Evolutionary conservation across 2,329 filamentous ascomycete species (phyloP).

Genomic region (Calonectria hawksworthii): DNA sequence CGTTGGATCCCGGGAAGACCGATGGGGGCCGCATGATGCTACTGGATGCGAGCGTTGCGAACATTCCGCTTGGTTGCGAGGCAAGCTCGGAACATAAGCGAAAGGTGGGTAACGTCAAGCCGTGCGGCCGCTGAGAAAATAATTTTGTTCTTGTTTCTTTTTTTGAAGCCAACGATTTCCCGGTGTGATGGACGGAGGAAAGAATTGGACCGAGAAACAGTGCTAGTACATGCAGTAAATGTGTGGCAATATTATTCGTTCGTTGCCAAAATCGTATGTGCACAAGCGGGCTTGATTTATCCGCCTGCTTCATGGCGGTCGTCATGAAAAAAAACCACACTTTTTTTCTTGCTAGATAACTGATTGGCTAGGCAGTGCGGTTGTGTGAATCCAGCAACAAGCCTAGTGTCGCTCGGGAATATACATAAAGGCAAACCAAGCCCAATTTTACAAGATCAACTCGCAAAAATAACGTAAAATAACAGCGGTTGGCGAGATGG

Average conservation of each 20-base stretch:
- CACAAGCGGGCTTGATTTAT: background rate
- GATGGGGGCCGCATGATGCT: background rate
- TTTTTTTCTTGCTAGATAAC: background rate
- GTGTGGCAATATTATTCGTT: background rate
- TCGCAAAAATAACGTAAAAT: background rate
- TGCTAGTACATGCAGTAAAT: background rate
- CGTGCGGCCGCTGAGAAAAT: background rate
- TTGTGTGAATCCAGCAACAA: background rate
- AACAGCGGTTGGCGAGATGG: too few species aligned
- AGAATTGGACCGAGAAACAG: constrained; percentile 5
- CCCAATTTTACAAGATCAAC: background rate
- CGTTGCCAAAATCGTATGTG: background rate
- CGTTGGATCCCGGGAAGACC: background rate
- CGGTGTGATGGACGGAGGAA: background rate
- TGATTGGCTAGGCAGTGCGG: background rate
- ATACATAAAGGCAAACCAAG: background rate
- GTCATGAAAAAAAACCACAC: background rate
- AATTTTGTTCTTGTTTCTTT: background rate
- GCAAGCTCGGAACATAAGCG: background rate
- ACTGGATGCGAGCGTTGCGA: background rate
- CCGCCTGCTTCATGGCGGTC: constrained; percentile 1
- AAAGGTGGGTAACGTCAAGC: too few species aligned
- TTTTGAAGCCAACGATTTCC: background rate
- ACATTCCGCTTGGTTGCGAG: background rate
- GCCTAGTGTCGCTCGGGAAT: background rate